Evolutionary conservation across 306 rosid genomes (phyloP).

Genomic region (Abrus pulchellus): DNA sequence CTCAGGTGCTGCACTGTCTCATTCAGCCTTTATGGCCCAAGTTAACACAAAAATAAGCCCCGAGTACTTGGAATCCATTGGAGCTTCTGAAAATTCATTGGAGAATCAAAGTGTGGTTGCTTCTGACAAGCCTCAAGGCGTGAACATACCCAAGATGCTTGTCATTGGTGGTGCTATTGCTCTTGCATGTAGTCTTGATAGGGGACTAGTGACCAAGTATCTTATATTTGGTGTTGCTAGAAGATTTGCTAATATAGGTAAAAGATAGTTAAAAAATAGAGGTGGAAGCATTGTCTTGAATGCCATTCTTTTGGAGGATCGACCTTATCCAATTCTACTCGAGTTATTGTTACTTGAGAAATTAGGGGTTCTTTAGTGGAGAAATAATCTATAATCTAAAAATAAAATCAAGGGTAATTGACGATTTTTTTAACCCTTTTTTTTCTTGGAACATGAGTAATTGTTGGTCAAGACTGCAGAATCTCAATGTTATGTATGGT

Average conservation of each 20-base stretch:
- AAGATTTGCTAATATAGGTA: slow-evolving; percentile 80
- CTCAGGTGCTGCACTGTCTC: slow-evolving; percentile 68
- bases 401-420: slow-evolving; percentile 19
- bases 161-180: slow-evolving; percentile 81
- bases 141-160: slow-evolving; percentile 61
- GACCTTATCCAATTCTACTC: neutral
- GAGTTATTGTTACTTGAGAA: neutral
- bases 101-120: slow-evolving; percentile 47
- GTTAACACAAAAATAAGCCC: slow-evolving; percentile 63
- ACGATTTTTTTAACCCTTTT: neutral
- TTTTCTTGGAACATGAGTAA: slow-evolving; percentile 33
- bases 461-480: slow-evolving; percentile 37
- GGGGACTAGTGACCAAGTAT: slow-evolving; percentile 85
- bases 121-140: slow-evolving; percentile 67
- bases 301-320: slow-evolving; percentile 38
- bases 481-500: neutral
- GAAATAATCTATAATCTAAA: slow-evolving; percentile 8
- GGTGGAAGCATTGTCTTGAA: slow-evolving; percentile 42
- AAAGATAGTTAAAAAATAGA: slow-evolving; percentile 51
- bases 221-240: slow-evolving; percentile 89
- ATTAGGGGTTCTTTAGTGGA: slow-evolving; percentile 29
- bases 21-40: slow-evolving; percentile 70
- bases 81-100: slow-evolving; percentile 45
- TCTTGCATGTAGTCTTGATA: slow-evolving; percentile 91
- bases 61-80: slow-evolving; percentile 65